Evolutionary conservation across 139 green algal species (phyloP).

Genomic region (Parachlorella kessleri): DNA sequence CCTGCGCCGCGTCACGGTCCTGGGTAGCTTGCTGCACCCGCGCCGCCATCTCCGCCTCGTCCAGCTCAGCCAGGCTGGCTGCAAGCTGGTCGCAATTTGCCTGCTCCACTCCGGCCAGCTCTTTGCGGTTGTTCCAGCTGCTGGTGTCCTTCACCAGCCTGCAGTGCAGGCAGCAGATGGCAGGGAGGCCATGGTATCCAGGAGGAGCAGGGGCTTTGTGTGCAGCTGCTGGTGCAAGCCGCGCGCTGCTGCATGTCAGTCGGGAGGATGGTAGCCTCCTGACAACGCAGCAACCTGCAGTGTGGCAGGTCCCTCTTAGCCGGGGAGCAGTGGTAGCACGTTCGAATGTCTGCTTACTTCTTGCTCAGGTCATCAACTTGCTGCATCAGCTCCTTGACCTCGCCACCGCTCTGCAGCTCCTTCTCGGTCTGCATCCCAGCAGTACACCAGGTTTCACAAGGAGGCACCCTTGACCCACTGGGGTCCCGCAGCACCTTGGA

Average conservation of each 20-base stretch:
- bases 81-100: conserved; percentile 41
- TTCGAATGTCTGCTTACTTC: too few relatives aligned
- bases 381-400: conserved; percentile 56
- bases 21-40: conserved; percentile 22
- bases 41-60: conserved; percentile 25
- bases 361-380: conserved; percentile 57
- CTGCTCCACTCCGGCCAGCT: conserved; percentile 60
- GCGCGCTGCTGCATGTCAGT: too few relatives aligned
- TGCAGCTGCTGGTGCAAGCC: too few relatives aligned
- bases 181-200: too few relatives aligned
- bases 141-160: conserved; percentile 75
- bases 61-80: conserved; percentile 38
- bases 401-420: conserved; percentile 58
- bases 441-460: neutral
- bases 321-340: too few relatives aligned
- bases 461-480: too few relatives aligned
- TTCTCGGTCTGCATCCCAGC: conserved; percentile 52
- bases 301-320: too few relatives aligned
- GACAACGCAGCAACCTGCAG: too few relatives aligned
- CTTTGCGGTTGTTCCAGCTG: conserved; percentile 63
- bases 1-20: conserved; percentile 33
- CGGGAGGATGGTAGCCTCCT: too few relatives aligned
- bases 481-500: too few relatives aligned
- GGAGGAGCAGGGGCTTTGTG: too few relatives aligned
- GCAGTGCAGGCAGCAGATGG: too few relatives aligned